Percentiles rank a stretch among this genome's conserved stretches.
Evolutionary conservation across 305 asterid genomes (phyloP).

Genomic region (Fraxinus velutina): DNA sequence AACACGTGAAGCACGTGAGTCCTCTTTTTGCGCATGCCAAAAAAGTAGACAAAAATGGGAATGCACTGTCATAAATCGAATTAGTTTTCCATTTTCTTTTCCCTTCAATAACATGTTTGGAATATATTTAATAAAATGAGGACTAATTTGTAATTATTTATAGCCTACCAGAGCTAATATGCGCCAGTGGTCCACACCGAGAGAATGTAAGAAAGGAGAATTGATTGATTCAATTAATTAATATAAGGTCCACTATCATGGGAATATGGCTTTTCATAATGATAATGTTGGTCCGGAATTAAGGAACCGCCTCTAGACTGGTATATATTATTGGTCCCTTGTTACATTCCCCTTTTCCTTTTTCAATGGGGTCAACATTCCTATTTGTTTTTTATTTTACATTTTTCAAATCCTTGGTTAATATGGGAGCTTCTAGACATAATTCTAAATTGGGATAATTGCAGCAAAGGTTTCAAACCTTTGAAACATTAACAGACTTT

Average conservation of each 20-base stretch:
- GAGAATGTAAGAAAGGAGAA: not conserved
- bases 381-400: too few relatives aligned
- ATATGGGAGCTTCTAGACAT: not conserved
- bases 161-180: not conserved
- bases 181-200: constrained; percentile 15
- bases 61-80: constrained; percentile 22
- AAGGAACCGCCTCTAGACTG: constrained; percentile 35
- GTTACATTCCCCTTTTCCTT: not conserved
- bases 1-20: constrained; percentile 38
- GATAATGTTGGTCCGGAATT: constrained; percentile 41
- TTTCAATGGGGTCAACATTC: not conserved
- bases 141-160: not conserved
- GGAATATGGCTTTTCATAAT: constrained; percentile 25
- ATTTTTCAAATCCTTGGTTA: not conserved
- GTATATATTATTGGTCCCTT: not conserved
- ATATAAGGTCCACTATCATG: constrained; percentile 21
- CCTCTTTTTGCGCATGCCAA: constrained; percentile 41
- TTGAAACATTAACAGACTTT: too few relatives aligned
- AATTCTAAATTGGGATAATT: not conserved
- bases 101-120: not conserved
- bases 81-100: not conserved
- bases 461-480: too few relatives aligned
- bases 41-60: constrained; percentile 29
- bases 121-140: not conserved
- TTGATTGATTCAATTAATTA: not conserved